phyloP scores from a whole-genome alignment of 2,329 filamentous ascomycete genomes.

The Colletotrichum lupini region DNA sequence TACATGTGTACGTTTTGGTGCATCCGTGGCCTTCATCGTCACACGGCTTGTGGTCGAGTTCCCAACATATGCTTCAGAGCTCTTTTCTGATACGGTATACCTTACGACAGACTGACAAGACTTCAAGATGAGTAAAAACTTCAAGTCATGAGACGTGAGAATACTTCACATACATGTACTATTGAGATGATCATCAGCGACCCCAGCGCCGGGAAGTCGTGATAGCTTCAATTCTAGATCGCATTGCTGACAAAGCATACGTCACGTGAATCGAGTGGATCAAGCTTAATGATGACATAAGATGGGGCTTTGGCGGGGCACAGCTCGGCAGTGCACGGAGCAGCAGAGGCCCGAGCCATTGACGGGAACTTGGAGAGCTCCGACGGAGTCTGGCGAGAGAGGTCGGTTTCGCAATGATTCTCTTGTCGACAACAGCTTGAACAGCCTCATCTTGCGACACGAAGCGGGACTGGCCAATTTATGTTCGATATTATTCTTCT shows the following conservation, averaged over 20 bases:
- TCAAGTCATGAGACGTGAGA: no score
- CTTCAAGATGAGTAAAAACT: accelerated
- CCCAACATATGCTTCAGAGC: no score
- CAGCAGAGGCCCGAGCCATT: neutral
- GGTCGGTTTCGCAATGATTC: neutral
- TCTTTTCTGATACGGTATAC: no score
- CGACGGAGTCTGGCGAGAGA: neutral
- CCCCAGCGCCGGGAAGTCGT: no score
- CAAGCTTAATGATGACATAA: neutral
- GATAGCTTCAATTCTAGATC: neutral
- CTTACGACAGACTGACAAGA: no score
- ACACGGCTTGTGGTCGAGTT: no score
- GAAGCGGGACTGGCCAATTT: neutral
- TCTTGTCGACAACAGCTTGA: neutral
- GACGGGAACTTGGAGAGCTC: slow-evolving; percentile 31
- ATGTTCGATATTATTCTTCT: accelerated
- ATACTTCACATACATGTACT: no score
- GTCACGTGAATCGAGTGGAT: neutral
- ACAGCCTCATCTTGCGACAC: neutral
- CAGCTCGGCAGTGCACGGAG: slow-evolving; percentile 7
- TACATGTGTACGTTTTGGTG: no score
- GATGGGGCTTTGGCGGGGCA: neutral
- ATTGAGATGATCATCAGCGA: no score
- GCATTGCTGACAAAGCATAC: neutral
- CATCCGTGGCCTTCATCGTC: no score